These are phyloP conservation scores for Canavalia ensiformis DNA, from an alignment of 306 rosid genomes.

Conservation along the genomic window DNA sequence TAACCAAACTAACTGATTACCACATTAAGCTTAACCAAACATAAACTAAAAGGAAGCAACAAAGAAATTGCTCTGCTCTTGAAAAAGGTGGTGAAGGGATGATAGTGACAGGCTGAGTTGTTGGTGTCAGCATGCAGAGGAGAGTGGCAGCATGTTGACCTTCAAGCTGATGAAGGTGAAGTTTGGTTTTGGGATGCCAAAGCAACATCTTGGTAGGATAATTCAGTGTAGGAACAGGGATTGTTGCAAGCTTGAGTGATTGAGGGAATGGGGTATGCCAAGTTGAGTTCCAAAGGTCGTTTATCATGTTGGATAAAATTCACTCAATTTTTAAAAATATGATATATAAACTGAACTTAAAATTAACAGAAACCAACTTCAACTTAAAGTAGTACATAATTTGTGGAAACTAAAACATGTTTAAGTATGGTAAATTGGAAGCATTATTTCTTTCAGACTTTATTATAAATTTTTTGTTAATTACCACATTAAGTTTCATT, in stretches of 20 bases:
- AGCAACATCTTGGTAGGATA: too few relatives aligned
- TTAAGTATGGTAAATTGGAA: neutral
- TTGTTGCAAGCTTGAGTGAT: too few relatives aligned
- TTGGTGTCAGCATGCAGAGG: too few relatives aligned
- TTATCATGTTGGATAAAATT: neutral
- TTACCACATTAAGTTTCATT: neutral
- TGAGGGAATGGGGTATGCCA: too few relatives aligned
- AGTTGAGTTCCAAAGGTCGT: neutral
- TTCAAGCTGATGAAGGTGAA: too few relatives aligned
- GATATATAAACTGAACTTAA: neutral
- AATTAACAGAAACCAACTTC: neutral
- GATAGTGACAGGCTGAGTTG: too few relatives aligned
- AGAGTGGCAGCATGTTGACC: too few relatives aligned
- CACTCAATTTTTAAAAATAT: neutral
- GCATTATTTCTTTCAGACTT: neutral
- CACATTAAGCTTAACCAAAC: neutral
- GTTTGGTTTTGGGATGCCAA: too few relatives aligned
- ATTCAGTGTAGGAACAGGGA: too few relatives aligned
- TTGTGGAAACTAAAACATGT: neutral
- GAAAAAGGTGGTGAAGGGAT: too few relatives aligned
- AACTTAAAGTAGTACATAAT: neutral
- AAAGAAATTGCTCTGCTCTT: neutral
- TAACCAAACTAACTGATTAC: neutral
- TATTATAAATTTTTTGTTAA: neutral
- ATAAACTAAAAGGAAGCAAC: neutral